Conservation (phyloP, 2,329 filamentous ascomycete genomes). For the Phyllosticta capitalensis region DNA sequence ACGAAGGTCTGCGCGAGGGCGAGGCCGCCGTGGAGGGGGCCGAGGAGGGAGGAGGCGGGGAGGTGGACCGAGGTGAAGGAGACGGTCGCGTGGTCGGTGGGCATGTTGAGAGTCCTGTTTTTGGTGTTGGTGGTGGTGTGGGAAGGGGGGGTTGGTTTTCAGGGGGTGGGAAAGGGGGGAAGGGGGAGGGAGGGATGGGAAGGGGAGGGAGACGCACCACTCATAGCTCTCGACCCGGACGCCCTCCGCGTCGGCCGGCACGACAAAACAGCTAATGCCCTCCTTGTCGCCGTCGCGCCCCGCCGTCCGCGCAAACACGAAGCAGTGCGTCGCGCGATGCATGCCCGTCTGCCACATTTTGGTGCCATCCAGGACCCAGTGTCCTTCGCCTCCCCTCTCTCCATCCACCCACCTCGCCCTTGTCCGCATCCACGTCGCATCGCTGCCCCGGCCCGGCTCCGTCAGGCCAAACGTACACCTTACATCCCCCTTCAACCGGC, state of each 20-base stretch:
- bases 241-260: conserved; percentile 44
- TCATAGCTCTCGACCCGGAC: conserved; percentile 49
- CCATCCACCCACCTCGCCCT: conserved; percentile 34
- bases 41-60: conserved; percentile 43
- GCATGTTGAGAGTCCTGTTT: conserved; percentile 53
- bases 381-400: conserved; percentile 31
- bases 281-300: conserved; percentile 43
- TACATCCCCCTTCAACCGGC: conserved; percentile 44
- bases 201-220: conserved; percentile 29
- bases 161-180: background rate
- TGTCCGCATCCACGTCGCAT: conserved; percentile 55
- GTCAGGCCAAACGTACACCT: conserved; percentile 53
- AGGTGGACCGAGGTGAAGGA: conserved; percentile 49
- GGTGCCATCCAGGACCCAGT: conserved; percentile 48
- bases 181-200: background rate
- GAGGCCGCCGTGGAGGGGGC: conserved; percentile 44
- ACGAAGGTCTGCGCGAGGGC: conserved; percentile 54
- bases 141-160: background rate
- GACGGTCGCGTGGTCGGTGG: conserved; percentile 55
- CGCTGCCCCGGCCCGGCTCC: conserved; percentile 52
- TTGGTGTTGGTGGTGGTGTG: background rate
- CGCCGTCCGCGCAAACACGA: conserved; percentile 51
- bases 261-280: conserved; percentile 53
- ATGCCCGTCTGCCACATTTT: conserved; percentile 60
- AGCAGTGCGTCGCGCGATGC: conserved; percentile 52